Conservation (phyloP, 371 early-diverging fungal genomes). For the Mortierella sp. region DNA sequence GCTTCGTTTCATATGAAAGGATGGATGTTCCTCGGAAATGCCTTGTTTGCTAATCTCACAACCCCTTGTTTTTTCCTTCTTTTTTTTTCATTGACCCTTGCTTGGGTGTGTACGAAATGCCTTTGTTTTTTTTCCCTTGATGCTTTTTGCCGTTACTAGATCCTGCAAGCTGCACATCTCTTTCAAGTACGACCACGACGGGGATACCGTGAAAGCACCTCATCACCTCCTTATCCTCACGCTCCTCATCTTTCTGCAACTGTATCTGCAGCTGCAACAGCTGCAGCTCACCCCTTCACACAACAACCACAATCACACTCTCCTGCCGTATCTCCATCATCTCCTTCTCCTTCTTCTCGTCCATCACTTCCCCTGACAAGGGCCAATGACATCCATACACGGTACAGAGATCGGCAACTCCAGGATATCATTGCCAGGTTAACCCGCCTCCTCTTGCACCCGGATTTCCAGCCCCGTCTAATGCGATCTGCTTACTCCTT, state of each 20-base stretch:
- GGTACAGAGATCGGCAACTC: constrained; percentile 35
- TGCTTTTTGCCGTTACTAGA: constrained; percentile 15
- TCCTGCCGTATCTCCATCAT: background rate
- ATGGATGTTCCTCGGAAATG: background rate
- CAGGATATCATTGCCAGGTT: constrained; percentile 39
- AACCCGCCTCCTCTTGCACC: constrained; percentile 30
- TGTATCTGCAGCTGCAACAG: background rate
- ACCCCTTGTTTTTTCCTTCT: background rate
- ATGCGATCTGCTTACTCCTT: constrained; percentile 55
- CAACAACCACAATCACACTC: background rate
- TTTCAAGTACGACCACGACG: constrained; percentile 48
- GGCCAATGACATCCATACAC: constrained; percentile 24
- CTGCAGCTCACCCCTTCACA: background rate
- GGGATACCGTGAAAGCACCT: constrained; percentile 1
- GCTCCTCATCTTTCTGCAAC: no score
- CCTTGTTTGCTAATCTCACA: constrained; percentile 2
- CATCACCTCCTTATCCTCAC: background rate
- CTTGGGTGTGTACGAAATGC: background rate
- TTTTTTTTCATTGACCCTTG: background rate
- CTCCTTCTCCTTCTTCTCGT: background rate
- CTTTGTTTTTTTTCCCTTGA: background rate
- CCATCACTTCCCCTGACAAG: background rate
- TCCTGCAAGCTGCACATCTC: constrained; percentile 48
- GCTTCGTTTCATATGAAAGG: background rate
- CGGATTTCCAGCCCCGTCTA: constrained; percentile 53